Evolutionary conservation across 495 filamentous ascomycete species (phyloP).

Genomic region (Podospora comata): DNA sequence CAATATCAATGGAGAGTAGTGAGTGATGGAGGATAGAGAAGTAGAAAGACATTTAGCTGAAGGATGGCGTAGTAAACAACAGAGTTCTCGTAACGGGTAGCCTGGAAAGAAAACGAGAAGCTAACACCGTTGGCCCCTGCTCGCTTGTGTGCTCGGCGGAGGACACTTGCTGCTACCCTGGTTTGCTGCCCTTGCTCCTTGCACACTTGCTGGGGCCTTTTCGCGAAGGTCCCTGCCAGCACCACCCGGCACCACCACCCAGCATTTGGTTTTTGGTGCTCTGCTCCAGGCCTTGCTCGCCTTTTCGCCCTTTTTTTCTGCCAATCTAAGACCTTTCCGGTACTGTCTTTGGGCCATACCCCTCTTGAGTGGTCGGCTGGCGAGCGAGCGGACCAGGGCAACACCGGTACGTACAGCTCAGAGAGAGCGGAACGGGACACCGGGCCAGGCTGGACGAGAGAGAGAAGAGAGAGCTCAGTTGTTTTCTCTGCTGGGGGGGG

Average conservation of each 20-base stretch:
- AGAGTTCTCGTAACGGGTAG: neutral
- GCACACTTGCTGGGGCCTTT: constrained; percentile 3
- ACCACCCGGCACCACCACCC: constrained; percentile 12
- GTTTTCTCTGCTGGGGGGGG: neutral
- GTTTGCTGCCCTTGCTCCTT: constrained; percentile 23
- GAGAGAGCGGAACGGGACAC: constrained; percentile 27
- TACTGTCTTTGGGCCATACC: constrained; percentile 29
- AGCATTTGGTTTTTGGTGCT: constrained; percentile 3
- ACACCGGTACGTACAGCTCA: constrained; percentile 22
- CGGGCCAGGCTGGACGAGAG: constrained; percentile 18
- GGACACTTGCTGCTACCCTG: constrained; percentile 6
- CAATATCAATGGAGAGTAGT: no score
- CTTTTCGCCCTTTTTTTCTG: constrained; percentile 14
- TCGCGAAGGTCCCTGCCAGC: constrained; percentile 4
- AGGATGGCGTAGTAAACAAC: neutral
- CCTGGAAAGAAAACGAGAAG: neutral
- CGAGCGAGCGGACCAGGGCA: constrained; percentile 22
- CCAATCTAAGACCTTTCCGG: constrained; percentile 34
- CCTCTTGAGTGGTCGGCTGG: constrained; percentile 29
- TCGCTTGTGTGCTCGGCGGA: constrained; percentile 13
- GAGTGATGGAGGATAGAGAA: neutral
- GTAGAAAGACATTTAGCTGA: neutral
- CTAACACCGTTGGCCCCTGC: constrained; percentile 17
- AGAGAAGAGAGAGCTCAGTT: constrained; percentile 10
- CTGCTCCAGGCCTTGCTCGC: constrained; percentile 7